phyloP scores from a whole-genome alignment of 768 basidiomycete species.

The Trametes punicea region DNA sequence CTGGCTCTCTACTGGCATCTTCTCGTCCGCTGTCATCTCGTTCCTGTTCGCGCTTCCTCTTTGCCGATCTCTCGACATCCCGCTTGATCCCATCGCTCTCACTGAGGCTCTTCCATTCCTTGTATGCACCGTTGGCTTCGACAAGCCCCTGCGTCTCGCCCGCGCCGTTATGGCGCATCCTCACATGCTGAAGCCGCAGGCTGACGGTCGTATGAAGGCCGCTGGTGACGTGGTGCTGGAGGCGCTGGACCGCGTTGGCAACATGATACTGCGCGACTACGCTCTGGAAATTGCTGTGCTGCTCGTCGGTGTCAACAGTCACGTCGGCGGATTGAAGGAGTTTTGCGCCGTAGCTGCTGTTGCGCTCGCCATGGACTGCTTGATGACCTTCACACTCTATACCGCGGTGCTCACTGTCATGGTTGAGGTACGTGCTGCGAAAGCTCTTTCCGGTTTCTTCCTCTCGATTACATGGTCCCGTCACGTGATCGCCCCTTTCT shows the following conservation, averaged over 20 bases:
- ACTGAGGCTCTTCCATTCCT: slow-evolving; percentile 97
- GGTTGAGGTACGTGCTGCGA: slow-evolving; percentile 76
- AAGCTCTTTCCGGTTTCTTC: slow-evolving; percentile 4
- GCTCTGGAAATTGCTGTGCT: slow-evolving; percentile 89
- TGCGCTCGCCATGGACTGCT: slow-evolving; percentile 81
- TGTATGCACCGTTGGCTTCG: slow-evolving; percentile 96
- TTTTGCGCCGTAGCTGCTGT: slow-evolving; percentile 94
- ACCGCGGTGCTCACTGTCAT: slow-evolving; percentile 88
- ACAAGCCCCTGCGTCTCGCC: slow-evolving; percentile 92
- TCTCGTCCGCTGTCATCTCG: slow-evolving; percentile 77
- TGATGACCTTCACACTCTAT: slow-evolving; percentile 88
- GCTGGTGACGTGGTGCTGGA: slow-evolving; percentile 83
- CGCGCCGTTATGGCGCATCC: slow-evolving; percentile 86
- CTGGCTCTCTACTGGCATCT: slow-evolving; percentile 71
- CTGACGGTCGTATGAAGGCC: slow-evolving; percentile 56
- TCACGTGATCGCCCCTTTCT: background rate
- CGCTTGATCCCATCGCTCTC: slow-evolving; percentile 88
- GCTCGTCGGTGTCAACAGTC: slow-evolving; percentile 79
- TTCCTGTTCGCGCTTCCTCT: slow-evolving; percentile 82
- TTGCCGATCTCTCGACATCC: slow-evolving; percentile 74
- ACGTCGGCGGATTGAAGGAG: slow-evolving; percentile 86
- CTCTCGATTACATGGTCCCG: background rate
- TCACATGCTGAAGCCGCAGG: slow-evolving; percentile 37
- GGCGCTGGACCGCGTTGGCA: slow-evolving; percentile 74
- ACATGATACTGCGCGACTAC: slow-evolving; percentile 88